These are phyloP conservation scores for Paecilomyces niveus DNA, from an alignment of 2,329 filamentous ascomycete genomes.

Conservation along the genomic window DNA sequence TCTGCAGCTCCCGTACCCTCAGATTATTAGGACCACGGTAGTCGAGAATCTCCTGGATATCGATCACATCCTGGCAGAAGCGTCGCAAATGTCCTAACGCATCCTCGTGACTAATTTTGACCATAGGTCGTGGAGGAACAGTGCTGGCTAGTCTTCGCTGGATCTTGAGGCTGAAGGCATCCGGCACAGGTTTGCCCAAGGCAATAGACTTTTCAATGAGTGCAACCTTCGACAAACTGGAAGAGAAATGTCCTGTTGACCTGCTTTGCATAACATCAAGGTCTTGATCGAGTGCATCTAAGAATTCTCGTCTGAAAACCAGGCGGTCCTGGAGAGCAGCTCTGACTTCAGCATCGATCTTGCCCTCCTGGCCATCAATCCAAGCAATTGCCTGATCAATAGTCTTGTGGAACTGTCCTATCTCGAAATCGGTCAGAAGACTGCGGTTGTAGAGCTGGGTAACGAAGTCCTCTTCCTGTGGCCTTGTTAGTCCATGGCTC, in stretches of 20 bases:
- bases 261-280: slow-evolving; percentile 22
- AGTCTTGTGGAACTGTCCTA: slow-evolving; percentile 48
- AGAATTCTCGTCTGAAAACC: slow-evolving; percentile 52
- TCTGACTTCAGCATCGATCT: slow-evolving; percentile 30
- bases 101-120: slow-evolving; percentile 65
- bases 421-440: slow-evolving; percentile 59
- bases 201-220: slow-evolving; percentile 53
- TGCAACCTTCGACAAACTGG: slow-evolving; percentile 41
- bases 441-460: slow-evolving; percentile 81
- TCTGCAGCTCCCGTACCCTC: slow-evolving; percentile 45
- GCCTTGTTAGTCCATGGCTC: slow-evolving; percentile 9
- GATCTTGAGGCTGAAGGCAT: slow-evolving; percentile 83
- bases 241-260: slow-evolving; percentile 19
- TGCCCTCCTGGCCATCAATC: slow-evolving; percentile 32
- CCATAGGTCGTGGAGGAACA: slow-evolving; percentile 84
- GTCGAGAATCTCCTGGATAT: slow-evolving; percentile 60
- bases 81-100: slow-evolving; percentile 63
- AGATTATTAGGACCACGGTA: slow-evolving; percentile 64
- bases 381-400: slow-evolving; percentile 51
- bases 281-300: slow-evolving; percentile 34
- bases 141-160: slow-evolving; percentile 90
- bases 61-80: slow-evolving; percentile 64
- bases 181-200: slow-evolving; percentile 59
- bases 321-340: slow-evolving; percentile 60
- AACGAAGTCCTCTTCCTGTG: slow-evolving; percentile 89